Conservation (phyloP, 805 yeast species). For the Nakazawaea ernobii region DNA sequence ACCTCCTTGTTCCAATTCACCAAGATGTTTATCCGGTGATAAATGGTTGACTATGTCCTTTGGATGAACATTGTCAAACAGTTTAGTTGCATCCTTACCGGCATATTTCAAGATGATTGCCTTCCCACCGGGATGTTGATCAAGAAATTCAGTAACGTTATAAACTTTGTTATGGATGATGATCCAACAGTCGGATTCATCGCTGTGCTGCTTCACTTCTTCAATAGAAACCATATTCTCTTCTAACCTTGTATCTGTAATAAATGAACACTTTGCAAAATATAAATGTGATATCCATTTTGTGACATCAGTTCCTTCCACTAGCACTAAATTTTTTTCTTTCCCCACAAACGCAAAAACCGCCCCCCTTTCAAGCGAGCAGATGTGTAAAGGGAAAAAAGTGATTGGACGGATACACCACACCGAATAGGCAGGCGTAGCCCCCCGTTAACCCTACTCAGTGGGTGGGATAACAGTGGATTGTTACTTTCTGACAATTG, state of each 20-base stretch:
- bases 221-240: constrained; percentile 22
- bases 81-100: constrained; percentile 43
- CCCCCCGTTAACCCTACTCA: no score
- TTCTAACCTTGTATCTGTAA: neutral
- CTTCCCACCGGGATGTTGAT: constrained; percentile 49
- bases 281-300: no score
- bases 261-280: no score
- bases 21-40: constrained; percentile 10
- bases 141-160: constrained; percentile 59
- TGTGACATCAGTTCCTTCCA: no score
- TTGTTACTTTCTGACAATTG: no score
- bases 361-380: no score
- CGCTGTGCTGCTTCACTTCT: constrained; percentile 48
- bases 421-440: no score
- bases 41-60: constrained; percentile 12
- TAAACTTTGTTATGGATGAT: constrained; percentile 74
- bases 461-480: no score
- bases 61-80: constrained; percentile 13
- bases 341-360: no score
- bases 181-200: constrained; percentile 73
- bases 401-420: no score
- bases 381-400: no score
- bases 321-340: no score
- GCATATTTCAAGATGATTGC: constrained; percentile 37
- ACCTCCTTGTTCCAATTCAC: constrained; percentile 2